phyloP scores from a whole-genome alignment of 2,329 filamentous ascomycete species.

The Ceratocystis colombiana region DNA sequence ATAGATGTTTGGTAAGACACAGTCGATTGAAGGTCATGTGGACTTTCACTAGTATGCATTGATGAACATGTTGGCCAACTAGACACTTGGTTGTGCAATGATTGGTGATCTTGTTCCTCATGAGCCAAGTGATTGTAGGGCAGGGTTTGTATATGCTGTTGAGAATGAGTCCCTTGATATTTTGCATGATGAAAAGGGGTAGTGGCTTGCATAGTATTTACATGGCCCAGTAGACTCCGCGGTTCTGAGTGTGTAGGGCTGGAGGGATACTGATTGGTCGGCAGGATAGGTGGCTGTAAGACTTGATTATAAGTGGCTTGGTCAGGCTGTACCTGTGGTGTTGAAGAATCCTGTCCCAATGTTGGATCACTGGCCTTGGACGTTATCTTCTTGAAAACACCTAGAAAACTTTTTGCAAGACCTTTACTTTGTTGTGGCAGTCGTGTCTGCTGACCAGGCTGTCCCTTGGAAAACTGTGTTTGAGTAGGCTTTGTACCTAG shows the following conservation, averaged over 20 bases:
- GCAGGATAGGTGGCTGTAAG: neutral
- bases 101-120: constrained; percentile 1
- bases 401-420: neutral
- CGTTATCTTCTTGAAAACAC: neutral
- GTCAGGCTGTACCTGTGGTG: neutral
- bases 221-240: neutral
- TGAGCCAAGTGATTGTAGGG: neutral
- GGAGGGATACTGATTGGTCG: neutral
- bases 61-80: neutral
- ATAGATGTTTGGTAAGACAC: neutral
- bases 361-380: neutral
- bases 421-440: constrained; percentile 3
- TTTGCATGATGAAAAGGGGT: neutral
- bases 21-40: neutral
- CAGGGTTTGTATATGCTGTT: neutral
- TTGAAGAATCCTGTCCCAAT: neutral
- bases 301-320: neutral
- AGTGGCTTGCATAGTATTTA: neutral
- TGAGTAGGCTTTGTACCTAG: neutral
- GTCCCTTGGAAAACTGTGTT: neutral
- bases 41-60: neutral
- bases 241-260: neutral
- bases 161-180: neutral
- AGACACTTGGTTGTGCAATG: neutral
- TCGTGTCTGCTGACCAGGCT: neutral